phyloP scores from a whole-genome alignment of 2,329 filamentous ascomycete species.

The Trichoderma polysporum region DNA sequence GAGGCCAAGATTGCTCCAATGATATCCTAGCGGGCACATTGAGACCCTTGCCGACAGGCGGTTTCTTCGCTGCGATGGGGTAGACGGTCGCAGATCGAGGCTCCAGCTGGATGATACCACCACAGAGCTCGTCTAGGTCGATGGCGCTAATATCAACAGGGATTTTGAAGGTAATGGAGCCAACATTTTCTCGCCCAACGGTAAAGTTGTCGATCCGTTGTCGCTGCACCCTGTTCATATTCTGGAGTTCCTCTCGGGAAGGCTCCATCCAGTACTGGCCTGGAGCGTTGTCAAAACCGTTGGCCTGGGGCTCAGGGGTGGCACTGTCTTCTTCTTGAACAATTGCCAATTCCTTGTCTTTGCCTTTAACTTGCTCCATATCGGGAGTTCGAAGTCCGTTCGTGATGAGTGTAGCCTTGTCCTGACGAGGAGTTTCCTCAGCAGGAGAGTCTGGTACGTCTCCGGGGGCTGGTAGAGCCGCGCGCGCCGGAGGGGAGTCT shows the following conservation, averaged over 20 bases:
- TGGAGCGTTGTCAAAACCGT: conserved; percentile 48
- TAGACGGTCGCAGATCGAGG: conserved; percentile 88
- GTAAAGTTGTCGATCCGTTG: conserved; percentile 72
- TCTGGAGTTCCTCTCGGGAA: conserved; percentile 68
- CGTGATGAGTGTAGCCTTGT: conserved; percentile 47
- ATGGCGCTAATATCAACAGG: conserved; percentile 80
- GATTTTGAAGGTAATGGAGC: conserved; percentile 76
- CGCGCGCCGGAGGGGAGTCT: conserved; percentile 36
- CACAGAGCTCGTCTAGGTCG: conserved; percentile 77
- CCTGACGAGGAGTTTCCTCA: conserved; percentile 48
- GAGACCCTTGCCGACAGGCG: conserved; percentile 78
- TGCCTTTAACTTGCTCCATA: conserved; percentile 70
- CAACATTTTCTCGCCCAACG: conserved; percentile 80
- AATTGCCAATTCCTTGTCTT: conserved; percentile 75
- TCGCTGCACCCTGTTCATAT: conserved; percentile 77
- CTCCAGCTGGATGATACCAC: conserved; percentile 71
- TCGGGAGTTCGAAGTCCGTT: conserved; percentile 52
- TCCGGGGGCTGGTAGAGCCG: conserved; percentile 37
- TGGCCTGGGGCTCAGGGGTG: conserved; percentile 30
- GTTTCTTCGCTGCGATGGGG: conserved; percentile 71
- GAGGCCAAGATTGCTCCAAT: conserved; percentile 93
- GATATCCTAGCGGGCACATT: conserved; percentile 87
- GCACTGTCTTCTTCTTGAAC: conserved; percentile 68
- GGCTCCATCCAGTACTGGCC: conserved; percentile 90
- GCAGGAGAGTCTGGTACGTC: conserved; percentile 32